Conservation (phyloP, 2,329 filamentous ascomycete species). For the Elsinoe perseae region DNA sequence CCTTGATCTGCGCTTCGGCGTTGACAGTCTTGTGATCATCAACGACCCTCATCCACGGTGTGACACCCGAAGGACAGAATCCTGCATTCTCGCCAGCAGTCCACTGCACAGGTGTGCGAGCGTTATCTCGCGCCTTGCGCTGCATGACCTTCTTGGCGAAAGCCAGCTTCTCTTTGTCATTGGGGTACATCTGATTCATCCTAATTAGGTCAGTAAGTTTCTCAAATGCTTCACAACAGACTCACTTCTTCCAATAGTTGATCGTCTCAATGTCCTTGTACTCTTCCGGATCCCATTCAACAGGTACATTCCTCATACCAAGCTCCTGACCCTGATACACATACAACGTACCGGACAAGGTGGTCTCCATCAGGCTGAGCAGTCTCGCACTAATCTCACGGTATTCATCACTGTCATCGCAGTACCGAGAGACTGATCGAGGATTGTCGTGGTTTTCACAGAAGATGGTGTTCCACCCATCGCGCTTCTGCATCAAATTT, state of each 20-base stretch:
- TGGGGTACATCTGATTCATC: constrained; percentile 34
- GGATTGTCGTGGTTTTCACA: constrained; percentile 47
- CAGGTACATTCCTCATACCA: constrained; percentile 44
- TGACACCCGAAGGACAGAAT: constrained; percentile 47
- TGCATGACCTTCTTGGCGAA: constrained; percentile 48
- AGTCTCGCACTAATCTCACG: constrained; percentile 42
- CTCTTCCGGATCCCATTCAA: constrained; percentile 37
- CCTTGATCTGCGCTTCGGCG: constrained; percentile 45
- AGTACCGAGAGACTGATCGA: constrained; percentile 42
- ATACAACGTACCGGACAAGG: constrained; percentile 43
- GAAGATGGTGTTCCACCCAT: constrained; percentile 47
- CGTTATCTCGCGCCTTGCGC: constrained; percentile 56
- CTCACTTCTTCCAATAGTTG: constrained; percentile 46
- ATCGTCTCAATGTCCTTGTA: constrained; percentile 48
- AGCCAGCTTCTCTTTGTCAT: constrained; percentile 33
- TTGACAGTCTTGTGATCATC: constrained; percentile 50
- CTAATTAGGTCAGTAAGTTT: constrained; percentile 15
- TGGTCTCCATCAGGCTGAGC: constrained; percentile 41
- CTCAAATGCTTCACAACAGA: not conserved
- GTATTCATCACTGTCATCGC: constrained; percentile 40
- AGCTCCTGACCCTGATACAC: constrained; percentile 47
- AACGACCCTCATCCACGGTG: constrained; percentile 55
- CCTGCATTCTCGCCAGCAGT: constrained; percentile 49
- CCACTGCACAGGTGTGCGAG: constrained; percentile 64
- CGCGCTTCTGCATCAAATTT: constrained; percentile 39